Evolutionary conservation across 768 basidiomycete genomes (phyloP).

Genomic region (Amanita pseudoporphyria): DNA sequence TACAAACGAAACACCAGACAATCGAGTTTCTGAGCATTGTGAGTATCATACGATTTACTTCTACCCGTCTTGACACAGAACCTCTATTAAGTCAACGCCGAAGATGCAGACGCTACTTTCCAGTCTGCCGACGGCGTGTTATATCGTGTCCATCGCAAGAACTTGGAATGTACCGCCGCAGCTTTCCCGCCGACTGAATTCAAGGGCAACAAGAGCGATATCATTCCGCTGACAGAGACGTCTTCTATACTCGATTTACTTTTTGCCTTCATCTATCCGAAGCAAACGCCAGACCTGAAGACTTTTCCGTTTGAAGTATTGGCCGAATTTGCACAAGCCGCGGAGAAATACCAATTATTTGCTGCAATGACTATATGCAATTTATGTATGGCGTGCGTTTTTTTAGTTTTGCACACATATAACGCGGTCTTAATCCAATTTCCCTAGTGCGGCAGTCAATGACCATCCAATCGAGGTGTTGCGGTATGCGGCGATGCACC

Average conservation of each 20-base stretch:
- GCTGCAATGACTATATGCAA: conserved; percentile 15
- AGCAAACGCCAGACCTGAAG: conserved; percentile 9
- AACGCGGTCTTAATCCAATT: background rate
- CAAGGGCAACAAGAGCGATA: conserved; percentile 1
- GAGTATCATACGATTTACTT: background rate
- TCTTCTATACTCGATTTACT: conserved; percentile 10
- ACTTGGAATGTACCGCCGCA: conserved; percentile 7
- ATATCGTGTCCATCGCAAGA: conserved; percentile 8
- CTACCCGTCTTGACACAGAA: too few species aligned
- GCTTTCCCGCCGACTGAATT: conserved; percentile 8
- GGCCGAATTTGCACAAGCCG: conserved; percentile 14
- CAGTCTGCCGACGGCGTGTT: conserved; percentile 9
- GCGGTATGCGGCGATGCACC: conserved; percentile 2
- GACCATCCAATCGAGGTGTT: conserved; percentile 4
- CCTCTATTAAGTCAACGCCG: background rate
- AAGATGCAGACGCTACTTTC: conserved; percentile 7
- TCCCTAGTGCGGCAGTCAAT: background rate
- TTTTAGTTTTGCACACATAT: background rate
- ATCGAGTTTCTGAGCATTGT: too few species aligned
- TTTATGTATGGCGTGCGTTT: conserved; percentile 12
- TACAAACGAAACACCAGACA: too few species aligned
- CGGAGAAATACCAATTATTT: conserved; percentile 17
- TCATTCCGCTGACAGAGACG: conserved; percentile 9
- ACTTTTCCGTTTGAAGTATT: conserved; percentile 5
- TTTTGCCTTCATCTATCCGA: conserved; percentile 12